phyloP scores from a whole-genome alignment of 202 grass and related monocot genomes.

The Schoenoplectus tabernaemontani region DNA sequence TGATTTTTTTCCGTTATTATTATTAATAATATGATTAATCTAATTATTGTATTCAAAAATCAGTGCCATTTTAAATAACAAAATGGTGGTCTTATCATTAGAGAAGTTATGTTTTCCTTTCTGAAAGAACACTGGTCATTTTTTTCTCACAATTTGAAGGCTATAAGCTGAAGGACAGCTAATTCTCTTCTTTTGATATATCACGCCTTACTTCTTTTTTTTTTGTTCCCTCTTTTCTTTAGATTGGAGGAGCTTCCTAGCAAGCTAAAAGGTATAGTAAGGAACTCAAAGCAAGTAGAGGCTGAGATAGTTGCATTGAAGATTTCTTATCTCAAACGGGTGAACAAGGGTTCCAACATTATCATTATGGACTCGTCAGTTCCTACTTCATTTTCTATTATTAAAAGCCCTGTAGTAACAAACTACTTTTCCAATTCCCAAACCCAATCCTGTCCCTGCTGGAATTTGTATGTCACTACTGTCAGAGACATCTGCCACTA shows the following conservation, averaged over 20 bases:
- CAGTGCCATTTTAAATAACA: not conserved
- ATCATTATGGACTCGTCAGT: constrained; percentile 90
- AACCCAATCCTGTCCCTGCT: not conserved
- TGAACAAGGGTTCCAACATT: constrained; percentile 74
- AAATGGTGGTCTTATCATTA: not conserved
- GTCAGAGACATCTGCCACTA: no score
- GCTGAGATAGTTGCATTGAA: constrained; percentile 80
- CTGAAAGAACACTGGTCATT: not conserved
- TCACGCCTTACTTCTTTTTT: not conserved
- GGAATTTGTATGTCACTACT: no score
- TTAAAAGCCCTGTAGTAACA: not conserved
- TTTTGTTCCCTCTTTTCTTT: not conserved
- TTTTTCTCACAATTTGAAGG: not conserved
- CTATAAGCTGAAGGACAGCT: not conserved
- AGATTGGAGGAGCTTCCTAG: constrained; percentile 77
- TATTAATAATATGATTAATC: no score
- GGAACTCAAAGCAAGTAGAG: constrained; percentile 55
- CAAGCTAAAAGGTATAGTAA: constrained; percentile 73
- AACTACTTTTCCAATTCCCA: not conserved
- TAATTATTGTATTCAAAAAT: no score
- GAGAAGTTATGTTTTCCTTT: not conserved
- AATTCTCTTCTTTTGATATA: not conserved
- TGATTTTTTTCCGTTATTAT: no score
- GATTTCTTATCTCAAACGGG: constrained; percentile 79
- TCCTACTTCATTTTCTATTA: not conserved